A percentile compares a stretch with the other conserved stretches of the same genome.
Conservation (phyloP, 441 rosid species). For the Oxalis stricta region DNA sequence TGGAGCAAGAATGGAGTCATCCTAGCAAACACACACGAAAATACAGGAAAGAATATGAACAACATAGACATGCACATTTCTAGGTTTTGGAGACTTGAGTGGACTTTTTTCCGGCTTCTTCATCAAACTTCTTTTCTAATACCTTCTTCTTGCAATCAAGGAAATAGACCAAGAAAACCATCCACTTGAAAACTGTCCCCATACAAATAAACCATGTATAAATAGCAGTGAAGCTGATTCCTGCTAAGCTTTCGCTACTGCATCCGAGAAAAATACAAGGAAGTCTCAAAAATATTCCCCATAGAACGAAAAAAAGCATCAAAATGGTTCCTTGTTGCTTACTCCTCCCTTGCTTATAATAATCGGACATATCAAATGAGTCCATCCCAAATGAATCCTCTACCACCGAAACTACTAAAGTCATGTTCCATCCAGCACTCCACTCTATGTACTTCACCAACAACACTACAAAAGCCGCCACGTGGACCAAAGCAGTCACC, state of each 20-base stretch:
- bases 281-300: slow-evolving; percentile 10
- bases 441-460: slow-evolving; percentile 15
- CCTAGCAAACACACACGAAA: too few species aligned
- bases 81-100: not conserved
- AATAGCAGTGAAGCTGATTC: not conserved
- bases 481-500: slow-evolving; percentile 1
- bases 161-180: slow-evolving; percentile 12
- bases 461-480: slow-evolving; percentile 5
- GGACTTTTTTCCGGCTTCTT: slow-evolving; percentile 12
- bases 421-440: slow-evolving; percentile 17
- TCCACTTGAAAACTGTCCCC: slow-evolving; percentile 19
- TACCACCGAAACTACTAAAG: slow-evolving; percentile 12
- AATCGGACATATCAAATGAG: slow-evolving; percentile 11
- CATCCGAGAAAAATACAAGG: slow-evolving; percentile 8
- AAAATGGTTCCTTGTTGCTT: slow-evolving; percentile 4
- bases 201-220: slow-evolving; percentile 1
- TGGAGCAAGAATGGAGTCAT: too few species aligned
- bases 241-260: not conserved
- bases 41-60: too few species aligned
- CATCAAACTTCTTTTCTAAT: slow-evolving; percentile 18
- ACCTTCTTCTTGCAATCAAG: slow-evolving; percentile 17
- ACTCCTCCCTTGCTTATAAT: slow-evolving; percentile 10
- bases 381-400: slow-evolving; percentile 11
- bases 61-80: too few species aligned
- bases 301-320: slow-evolving; percentile 13